These are phyloP conservation scores for Persicaria maculosa DNA, from an alignment of 148 eudicot genomes.

Conservation along the genomic window DNA sequence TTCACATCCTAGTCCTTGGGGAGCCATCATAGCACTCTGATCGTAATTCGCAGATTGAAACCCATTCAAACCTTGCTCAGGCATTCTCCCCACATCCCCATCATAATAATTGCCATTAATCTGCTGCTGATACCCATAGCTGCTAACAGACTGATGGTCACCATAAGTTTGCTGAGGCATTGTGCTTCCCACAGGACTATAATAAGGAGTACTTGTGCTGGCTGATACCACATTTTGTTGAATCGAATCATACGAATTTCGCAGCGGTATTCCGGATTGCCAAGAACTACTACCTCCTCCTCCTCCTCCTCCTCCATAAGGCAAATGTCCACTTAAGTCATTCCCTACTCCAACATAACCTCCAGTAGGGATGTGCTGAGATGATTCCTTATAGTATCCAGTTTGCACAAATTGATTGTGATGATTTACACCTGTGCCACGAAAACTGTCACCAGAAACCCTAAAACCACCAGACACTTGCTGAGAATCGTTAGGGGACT, in stretches of 20 bases:
- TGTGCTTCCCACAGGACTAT: conserved; percentile 6
- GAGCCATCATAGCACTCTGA: conserved; percentile 13
- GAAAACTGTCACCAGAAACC: conserved; percentile 6
- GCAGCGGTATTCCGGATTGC: neutral
- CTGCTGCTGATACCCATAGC: too few species aligned
- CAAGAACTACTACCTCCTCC: neutral
- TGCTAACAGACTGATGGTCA: conserved; percentile 2
- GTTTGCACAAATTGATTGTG: conserved; percentile 3
- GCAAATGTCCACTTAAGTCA: neutral
- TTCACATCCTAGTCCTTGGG: conserved; percentile 16
- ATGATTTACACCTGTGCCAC: neutral
- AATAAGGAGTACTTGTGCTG: neutral
- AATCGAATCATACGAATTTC: neutral
- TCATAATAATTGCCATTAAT: too few species aligned
- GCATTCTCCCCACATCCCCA: too few species aligned
- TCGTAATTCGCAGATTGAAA: conserved; percentile 8
- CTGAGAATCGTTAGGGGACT: conserved; percentile 8
- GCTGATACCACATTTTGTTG: neutral
- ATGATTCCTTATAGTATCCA: conserved; percentile 3
- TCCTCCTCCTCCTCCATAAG: neutral
- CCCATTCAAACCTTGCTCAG: too few species aligned
- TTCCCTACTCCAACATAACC: neutral
- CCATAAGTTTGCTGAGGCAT: conserved; percentile 14
- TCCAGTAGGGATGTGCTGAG: neutral
- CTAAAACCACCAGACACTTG: conserved; percentile 16